phyloP scores from a whole-genome alignment of 495 filamentous ascomycete species.

The Pseudomonodictys pantanalensis region DNA sequence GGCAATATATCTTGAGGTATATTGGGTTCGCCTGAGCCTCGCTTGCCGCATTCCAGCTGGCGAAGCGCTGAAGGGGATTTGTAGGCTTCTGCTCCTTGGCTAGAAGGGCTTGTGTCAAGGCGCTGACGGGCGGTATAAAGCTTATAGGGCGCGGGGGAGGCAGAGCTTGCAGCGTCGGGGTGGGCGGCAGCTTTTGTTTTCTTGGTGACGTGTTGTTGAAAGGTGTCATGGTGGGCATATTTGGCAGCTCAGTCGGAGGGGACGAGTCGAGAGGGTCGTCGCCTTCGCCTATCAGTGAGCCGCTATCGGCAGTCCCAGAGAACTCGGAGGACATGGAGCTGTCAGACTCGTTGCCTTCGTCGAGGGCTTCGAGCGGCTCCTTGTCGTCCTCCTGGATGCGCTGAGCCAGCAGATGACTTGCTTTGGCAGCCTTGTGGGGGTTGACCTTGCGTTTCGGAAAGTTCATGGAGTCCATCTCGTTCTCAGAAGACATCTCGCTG shows the following conservation, averaged over 20 bases:
- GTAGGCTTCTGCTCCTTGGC: constrained; percentile 75
- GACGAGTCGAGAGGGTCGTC: constrained; percentile 39
- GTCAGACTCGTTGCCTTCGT: constrained; percentile 58
- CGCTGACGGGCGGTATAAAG: constrained; percentile 72
- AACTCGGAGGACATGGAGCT: constrained; percentile 68
- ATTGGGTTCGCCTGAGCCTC: constrained; percentile 66
- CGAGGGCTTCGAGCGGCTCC: constrained; percentile 50
- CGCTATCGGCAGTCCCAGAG: constrained; percentile 61
- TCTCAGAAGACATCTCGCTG: constrained; percentile 88
- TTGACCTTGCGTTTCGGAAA: constrained; percentile 62
- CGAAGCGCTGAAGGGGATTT: constrained; percentile 81
- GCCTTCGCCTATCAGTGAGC: constrained; percentile 55
- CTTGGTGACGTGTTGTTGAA: constrained; percentile 52
- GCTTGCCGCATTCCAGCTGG: constrained; percentile 80
- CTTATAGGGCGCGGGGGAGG: constrained; percentile 91
- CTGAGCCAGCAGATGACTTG: constrained; percentile 48
- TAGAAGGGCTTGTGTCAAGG: constrained; percentile 68
- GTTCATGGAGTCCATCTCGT: constrained; percentile 69
- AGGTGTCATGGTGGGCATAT: constrained; percentile 34
- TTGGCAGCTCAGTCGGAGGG: constrained; percentile 44
- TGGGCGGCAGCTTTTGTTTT: constrained; percentile 52
- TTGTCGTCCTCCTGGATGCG: constrained; percentile 43
- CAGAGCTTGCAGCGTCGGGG: constrained; percentile 67
- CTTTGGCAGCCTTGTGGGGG: constrained; percentile 50
- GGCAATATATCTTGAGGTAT: constrained; percentile 80